A percentile compares a stretch with the other conserved stretches of the same genome.
These are phyloP conservation scores for Pisolithus orientalis DNA, from an alignment of 768 basidiomycete genomes.

Conservation along the genomic window DNA sequence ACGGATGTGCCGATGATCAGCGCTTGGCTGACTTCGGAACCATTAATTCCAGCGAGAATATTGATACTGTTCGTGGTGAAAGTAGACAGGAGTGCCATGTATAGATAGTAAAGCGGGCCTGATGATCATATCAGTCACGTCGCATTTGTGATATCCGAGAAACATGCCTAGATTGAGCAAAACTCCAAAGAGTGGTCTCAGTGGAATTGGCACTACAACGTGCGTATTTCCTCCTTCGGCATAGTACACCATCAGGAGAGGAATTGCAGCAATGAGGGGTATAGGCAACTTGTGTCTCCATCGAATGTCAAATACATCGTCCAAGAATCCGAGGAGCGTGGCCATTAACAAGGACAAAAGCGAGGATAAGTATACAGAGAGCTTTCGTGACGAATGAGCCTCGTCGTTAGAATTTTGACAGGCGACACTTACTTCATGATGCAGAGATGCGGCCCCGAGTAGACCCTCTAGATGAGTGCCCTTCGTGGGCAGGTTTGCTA, in stretches of 20 bases:
- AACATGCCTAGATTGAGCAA: slow-evolving; percentile 81
- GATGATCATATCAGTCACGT: slow-evolving; percentile 4
- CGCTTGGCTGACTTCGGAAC: slow-evolving; percentile 91
- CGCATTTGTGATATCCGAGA: not conserved
- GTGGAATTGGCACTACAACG: slow-evolving; percentile 84
- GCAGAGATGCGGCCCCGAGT: slow-evolving; percentile 48
- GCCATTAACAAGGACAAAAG: slow-evolving; percentile 89
- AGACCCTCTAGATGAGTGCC: slow-evolving; percentile 42
- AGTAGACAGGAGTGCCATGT: slow-evolving; percentile 93
- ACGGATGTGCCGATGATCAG: slow-evolving; percentile 89
- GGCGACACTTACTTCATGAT: slow-evolving; percentile 54
- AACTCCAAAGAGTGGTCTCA: slow-evolving; percentile 66
- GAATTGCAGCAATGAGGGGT: slow-evolving; percentile 92
- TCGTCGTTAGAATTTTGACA: not conserved
- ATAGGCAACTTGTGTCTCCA: slow-evolving; percentile 98
- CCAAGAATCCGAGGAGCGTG: slow-evolving; percentile 90
- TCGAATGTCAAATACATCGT: slow-evolving; percentile 97
- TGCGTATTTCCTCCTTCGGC: slow-evolving; percentile 91
- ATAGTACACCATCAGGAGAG: slow-evolving; percentile 93
- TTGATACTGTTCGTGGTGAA: slow-evolving; percentile 99
- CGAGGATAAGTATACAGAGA: slow-evolving; percentile 90
- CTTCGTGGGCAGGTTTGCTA: slow-evolving; percentile 40
- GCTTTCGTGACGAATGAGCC: slow-evolving; percentile 33
- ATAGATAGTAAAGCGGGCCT: slow-evolving; percentile 95
- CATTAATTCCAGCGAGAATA: slow-evolving; percentile 96